Percentiles rank a stretch among this genome's conserved stretches.
Evolutionary conservation across 2,329 filamentous ascomycete genomes (phyloP).

Genomic region (Exophiala calicioides): DNA sequence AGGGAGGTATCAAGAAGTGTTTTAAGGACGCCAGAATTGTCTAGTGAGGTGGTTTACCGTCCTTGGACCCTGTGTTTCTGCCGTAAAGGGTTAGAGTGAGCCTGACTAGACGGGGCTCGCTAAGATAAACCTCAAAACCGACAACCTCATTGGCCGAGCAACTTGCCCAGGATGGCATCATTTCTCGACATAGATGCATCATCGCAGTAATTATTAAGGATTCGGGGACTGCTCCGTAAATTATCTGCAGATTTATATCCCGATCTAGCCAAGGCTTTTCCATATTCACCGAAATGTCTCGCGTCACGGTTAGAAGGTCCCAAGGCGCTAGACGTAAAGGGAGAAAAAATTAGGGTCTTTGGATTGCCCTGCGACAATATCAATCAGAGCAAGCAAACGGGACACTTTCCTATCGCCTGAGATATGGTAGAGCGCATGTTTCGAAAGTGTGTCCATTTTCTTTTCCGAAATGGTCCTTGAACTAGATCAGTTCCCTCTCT

Average conservation of each 20-base stretch:
- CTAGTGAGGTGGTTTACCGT: no score
- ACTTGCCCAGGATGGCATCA: not conserved
- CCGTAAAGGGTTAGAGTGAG: no score
- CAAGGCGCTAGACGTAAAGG: no score
- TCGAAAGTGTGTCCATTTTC: conserved; percentile 1
- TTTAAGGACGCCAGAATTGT: no score
- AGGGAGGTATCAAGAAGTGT: no score
- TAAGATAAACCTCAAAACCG: not conserved
- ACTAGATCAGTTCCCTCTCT: not conserved
- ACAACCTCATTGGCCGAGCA: not conserved
- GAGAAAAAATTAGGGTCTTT: conserved; percentile 1
- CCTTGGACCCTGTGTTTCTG: no score
- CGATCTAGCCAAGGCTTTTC: not conserved
- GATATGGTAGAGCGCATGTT: conserved; percentile 5
- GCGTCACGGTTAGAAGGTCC: no score
- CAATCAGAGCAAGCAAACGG: conserved; percentile 1
- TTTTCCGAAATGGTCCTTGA: conserved; percentile 4
- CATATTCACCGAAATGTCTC: no score
- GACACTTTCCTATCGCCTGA: conserved; percentile 2
- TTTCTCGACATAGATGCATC: not conserved
- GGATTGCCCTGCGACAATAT: not conserved
- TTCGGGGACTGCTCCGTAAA: not conserved
- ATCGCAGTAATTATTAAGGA: not conserved
- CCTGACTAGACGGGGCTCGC: not conserved
- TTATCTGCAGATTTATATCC: not conserved